phyloP scores from a whole-genome alignment of 768 basidiomycete genomes.

The Dioszegia hungarica region DNA sequence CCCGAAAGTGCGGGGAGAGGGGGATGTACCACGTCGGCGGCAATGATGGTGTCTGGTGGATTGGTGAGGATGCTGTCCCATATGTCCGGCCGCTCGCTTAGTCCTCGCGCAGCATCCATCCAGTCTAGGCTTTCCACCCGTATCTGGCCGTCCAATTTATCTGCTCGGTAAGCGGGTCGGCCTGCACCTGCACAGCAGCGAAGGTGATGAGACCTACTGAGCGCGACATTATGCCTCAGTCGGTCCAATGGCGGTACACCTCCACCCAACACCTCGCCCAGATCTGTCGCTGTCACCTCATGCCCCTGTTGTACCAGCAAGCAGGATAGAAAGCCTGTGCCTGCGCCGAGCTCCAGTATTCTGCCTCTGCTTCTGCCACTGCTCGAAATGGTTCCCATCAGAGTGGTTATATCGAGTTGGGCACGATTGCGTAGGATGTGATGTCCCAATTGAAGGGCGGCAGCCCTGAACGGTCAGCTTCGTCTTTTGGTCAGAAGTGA shows the following conservation, averaged over 20 bases:
- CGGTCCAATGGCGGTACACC: conserved; percentile 22
- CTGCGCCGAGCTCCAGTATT: conserved; percentile 42
- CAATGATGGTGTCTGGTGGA: conserved; percentile 22
- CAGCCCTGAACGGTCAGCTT: conserved; percentile 20
- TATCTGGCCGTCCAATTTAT: not conserved
- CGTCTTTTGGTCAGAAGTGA: not conserved
- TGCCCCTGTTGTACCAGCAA: conserved; percentile 32
- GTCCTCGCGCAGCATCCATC: conserved; percentile 20
- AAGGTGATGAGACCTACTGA: conserved; percentile 42
- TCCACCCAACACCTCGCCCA: conserved; percentile 16
- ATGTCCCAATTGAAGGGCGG: conserved; percentile 36
- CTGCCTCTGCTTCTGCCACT: not conserved
- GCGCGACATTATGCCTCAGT: conserved; percentile 20
- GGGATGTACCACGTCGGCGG: conserved; percentile 44
- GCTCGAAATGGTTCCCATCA: not conserved
- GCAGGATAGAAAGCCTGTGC: conserved; percentile 44
- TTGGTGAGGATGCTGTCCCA: conserved; percentile 13
- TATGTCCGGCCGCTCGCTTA: conserved; percentile 10
- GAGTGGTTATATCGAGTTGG: too few species aligned
- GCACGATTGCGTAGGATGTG: conserved; percentile 31
- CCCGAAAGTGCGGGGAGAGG: not conserved
- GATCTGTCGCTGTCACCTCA: conserved; percentile 32
- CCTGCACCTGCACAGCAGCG: not conserved
- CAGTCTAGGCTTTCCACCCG: conserved; percentile 28
- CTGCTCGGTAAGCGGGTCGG: conserved; percentile 5